These are phyloP conservation scores for Apiotrichum sp. DNA, from an alignment of 1,284 basidiomycete genomes.

Conservation along the genomic window DNA sequence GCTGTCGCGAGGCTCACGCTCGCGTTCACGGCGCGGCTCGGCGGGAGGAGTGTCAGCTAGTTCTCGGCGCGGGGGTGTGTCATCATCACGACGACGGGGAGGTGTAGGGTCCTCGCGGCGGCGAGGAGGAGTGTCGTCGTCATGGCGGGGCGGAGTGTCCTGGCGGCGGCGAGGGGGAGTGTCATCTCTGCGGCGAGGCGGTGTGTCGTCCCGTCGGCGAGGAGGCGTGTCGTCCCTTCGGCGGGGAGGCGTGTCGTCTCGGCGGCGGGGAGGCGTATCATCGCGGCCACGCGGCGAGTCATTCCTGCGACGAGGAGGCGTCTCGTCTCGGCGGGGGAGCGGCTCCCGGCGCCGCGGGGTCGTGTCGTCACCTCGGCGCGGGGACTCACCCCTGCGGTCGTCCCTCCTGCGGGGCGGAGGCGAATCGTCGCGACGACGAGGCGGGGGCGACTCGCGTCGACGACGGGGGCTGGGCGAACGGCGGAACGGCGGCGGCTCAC, in stretches of 20 bases:
- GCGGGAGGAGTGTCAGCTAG: not conserved
- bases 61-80: slow-evolving; percentile 3
- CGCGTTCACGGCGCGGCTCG: slow-evolving; percentile 5
- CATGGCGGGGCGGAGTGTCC: not conserved
- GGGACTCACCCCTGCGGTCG: too few species aligned
- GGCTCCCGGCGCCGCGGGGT: not conserved
- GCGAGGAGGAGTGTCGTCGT: slow-evolving; percentile 1
- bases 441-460: not conserved
- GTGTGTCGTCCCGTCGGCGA: slow-evolving; percentile 4
- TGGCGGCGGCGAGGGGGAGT: not conserved
- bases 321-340: slow-evolving; percentile 3
- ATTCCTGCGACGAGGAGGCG: not conserved
- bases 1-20: not conserved
- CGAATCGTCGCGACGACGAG: not conserved
- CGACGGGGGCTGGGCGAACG: slow-evolving; percentile 1
- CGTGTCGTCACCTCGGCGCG: not conserved
- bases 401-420: not conserved
- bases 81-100: not conserved
- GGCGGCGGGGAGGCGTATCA: slow-evolving; percentile 1
- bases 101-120: slow-evolving; percentile 4
- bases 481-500: not conserved
- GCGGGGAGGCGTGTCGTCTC: slow-evolving; percentile 3
- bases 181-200: slow-evolving; percentile 4
- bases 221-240: slow-evolving; percentile 1
- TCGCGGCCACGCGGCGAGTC: not conserved